Conservation (phyloP, 2,329 filamentous ascomycete genomes). For the Fusarium sp. region DNA sequence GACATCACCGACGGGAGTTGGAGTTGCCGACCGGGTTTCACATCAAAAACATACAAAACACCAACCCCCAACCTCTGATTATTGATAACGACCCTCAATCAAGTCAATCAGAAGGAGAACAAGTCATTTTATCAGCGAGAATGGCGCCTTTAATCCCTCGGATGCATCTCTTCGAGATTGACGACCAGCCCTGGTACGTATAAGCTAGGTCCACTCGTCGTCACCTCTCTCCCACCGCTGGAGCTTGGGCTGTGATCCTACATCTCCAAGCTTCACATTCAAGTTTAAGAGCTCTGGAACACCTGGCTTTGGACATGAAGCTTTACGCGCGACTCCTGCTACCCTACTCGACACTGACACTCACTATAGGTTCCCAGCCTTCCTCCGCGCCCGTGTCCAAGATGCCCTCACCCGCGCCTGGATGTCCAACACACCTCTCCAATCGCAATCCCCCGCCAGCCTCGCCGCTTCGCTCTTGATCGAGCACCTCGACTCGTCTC, state of each 20-base stretch:
- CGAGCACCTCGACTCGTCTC: conserved; percentile 57
- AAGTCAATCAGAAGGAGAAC: neutral
- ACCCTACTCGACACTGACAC: conserved; percentile 1
- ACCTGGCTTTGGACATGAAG: neutral
- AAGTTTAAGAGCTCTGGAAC: neutral
- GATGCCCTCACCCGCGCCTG: conserved; percentile 72
- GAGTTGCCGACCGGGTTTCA: conserved; percentile 17
- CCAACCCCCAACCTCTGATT: neutral
- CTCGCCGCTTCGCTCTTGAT: conserved; percentile 68
- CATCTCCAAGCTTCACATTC: neutral
- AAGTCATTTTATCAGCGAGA: neutral
- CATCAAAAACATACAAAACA: conserved; percentile 6
- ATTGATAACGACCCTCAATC: neutral
- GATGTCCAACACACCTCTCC: conserved; percentile 69
- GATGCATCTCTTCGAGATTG: conserved; percentile 74
- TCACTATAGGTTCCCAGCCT: conserved; percentile 68
- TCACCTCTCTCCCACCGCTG: neutral
- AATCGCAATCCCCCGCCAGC: conserved; percentile 67
- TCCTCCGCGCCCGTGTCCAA: conserved; percentile 73
- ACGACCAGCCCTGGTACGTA: conserved; percentile 72
- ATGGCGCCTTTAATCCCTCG: conserved; percentile 66
- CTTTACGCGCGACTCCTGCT: neutral
- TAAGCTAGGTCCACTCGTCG: neutral
- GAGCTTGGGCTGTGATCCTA: neutral
- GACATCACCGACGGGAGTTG: conserved; percentile 14